Base-by-base conservation (phyloP, 164 flowering plant species). In the Nymphaea colorata region DNA sequence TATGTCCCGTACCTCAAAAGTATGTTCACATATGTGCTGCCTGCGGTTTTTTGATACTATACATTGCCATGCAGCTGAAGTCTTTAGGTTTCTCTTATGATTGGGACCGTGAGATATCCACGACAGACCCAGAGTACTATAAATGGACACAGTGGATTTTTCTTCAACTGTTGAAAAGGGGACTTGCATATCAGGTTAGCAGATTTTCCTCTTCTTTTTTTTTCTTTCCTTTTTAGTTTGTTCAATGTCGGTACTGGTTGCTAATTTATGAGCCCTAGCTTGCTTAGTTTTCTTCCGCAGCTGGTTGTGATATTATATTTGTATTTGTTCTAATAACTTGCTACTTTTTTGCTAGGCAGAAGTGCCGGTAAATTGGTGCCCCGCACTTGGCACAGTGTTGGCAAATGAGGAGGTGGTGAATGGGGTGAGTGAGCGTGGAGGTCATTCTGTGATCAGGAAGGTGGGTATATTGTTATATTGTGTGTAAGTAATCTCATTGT, bases 61-160 rank as follows among this genome's bases (percentile, higher is more conserved):
- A 55, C 61, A 62, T n/a, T 69, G 60, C 36, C 62, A 76, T 78
- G 69, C 85, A 93, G 98, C 96, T 94, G 51, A 94, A 94, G 70
- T 88, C 90, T 63, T 74, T 94, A 72, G 98, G 98, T 43, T 94
- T 94, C 77, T 94, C 98, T 67, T 94, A 91, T 80, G 98, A 94
- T 70, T 94, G 98, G 98, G 96, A 91, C 66, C 96, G 98, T 67
- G 98, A 94, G 82, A 77, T 91, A 67, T 93, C 96, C 64, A 93
- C 98, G 0, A 86, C 82, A 15, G 97, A 93, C 74, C 98, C 97
- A 69, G 88, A 87, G 42, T 93, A 87, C 70, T 93, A 89, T 75
- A 91, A 81, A 80, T 93, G 98, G 98, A 93, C 98, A 2, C 98
- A 93, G 65, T 93, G 98, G 97, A 93, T 93, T 64, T 93, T 93